phyloP scores from a whole-genome alignment of 2,329 filamentous ascomycete species.

The Sporothrix euskadiensis region DNA sequence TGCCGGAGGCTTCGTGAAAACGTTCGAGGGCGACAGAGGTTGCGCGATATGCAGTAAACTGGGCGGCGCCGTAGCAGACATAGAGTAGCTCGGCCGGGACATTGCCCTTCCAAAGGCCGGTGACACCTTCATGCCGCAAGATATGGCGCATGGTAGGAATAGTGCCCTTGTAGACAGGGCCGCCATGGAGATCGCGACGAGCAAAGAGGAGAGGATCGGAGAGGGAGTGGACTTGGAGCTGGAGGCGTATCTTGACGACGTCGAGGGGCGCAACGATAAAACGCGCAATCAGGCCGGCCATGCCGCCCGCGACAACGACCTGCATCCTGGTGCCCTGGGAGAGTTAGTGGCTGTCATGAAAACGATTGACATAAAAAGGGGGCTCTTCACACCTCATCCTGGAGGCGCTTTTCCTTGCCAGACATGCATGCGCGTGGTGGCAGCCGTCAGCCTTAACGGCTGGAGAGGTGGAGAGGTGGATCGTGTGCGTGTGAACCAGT shows the following conservation, averaged over 20 bases:
- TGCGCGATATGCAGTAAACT: constrained; percentile 86
- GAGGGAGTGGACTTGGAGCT: constrained; percentile 85
- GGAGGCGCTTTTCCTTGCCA: constrained; percentile 50
- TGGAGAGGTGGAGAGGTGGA: neutral
- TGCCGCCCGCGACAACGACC: constrained; percentile 57
- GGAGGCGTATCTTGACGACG: constrained; percentile 95
- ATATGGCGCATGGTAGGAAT: constrained; percentile 75
- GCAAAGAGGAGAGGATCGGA: constrained; percentile 70
- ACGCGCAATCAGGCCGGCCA: constrained; percentile 83
- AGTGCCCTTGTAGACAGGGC: constrained; percentile 70
- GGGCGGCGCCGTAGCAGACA: constrained; percentile 81
- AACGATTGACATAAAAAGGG: neutral
- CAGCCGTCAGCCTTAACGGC: constrained; percentile 21
- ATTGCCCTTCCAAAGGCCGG: constrained; percentile 95
- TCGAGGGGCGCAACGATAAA: constrained; percentile 95
- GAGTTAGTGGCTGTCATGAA: neutral
- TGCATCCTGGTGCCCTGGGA: constrained; percentile 57
- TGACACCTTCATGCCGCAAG: constrained; percentile 75
- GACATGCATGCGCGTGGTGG: constrained; percentile 46
- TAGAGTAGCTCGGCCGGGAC: constrained; percentile 94
- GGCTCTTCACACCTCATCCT: constrained; percentile 54
- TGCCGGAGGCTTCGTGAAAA: constrained; percentile 39
- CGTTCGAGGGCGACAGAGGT: constrained; percentile 66
- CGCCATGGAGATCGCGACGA: constrained; percentile 50
- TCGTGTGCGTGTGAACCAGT: constrained; percentile 2